Percentiles rank a stretch among this genome's conserved stretches.
These are phyloP conservation scores for Yamadazyma philogaea DNA, from an alignment of 805 yeast species.

Conservation along the genomic window DNA sequence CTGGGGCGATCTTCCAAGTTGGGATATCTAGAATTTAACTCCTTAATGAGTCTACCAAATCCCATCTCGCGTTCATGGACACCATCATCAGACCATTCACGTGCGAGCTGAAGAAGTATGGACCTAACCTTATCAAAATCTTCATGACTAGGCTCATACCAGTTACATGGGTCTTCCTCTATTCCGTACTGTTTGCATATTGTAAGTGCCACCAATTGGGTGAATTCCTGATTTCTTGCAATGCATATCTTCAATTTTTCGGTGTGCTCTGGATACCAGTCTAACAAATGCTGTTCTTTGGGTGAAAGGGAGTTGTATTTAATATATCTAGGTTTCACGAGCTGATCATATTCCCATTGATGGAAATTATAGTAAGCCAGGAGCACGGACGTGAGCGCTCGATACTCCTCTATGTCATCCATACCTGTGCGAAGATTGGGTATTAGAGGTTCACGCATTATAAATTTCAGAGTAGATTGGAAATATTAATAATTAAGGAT, in stretches of 20 bases:
- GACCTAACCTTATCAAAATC: conserved; percentile 60
- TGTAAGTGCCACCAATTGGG: conserved; percentile 37
- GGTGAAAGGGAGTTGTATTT: conserved; percentile 28
- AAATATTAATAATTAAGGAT: neutral
- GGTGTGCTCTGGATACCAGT: conserved; percentile 50
- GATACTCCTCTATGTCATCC: conserved; percentile 30
- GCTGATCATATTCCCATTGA: conserved; percentile 30
- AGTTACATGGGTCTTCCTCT: conserved; percentile 29
- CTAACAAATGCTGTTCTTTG: conserved; percentile 42
- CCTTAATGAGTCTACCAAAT: conserved; percentile 37
- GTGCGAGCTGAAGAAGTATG: conserved; percentile 50
- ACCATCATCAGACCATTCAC: conserved; percentile 66
- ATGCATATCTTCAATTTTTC: conserved; percentile 41
- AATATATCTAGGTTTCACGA: conserved; percentile 30
- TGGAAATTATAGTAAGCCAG: conserved; percentile 33
- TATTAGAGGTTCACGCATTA: neutral
- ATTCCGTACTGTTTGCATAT: conserved; percentile 54
- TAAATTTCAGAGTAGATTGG: neutral
- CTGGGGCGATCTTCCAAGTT: conserved; percentile 29
- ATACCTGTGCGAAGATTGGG: conserved; percentile 4
- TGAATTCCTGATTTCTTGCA: conserved; percentile 43
- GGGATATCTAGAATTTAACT: conserved; percentile 36
- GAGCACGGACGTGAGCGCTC: conserved; percentile 36
- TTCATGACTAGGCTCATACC: conserved; percentile 39
- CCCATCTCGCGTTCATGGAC: conserved; percentile 38